Evolutionary conservation across 176 grass and related monocot genomes (phyloP).

Genomic region (Phragmites australis): DNA sequence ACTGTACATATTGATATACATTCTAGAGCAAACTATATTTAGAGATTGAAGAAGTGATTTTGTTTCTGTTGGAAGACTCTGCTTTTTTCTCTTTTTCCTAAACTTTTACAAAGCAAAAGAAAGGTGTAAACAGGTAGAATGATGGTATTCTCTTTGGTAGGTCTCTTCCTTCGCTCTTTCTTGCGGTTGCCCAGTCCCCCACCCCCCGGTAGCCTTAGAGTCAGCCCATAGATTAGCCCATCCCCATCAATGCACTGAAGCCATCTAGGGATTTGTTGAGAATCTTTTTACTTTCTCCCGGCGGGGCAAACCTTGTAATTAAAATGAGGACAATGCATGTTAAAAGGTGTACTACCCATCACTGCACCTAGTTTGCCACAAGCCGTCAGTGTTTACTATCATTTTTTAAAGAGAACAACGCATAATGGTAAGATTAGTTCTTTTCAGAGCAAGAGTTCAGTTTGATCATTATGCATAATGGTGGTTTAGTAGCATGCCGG

Average conservation of each 20-base stretch:
- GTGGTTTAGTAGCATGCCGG: neutral
- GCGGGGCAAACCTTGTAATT: neutral
- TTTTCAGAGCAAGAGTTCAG: neutral
- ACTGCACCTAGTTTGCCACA: conserved; percentile 5
- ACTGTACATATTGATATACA: neutral
- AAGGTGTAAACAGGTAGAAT: neutral
- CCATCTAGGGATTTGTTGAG: conserved; percentile 33
- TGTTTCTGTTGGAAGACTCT: no score
- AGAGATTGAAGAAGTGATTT: neutral
- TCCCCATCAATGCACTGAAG: conserved; percentile 22
- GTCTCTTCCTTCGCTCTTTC: conserved; percentile 11
- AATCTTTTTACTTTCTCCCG: conserved; percentile 36
- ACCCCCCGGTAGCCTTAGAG: conserved; percentile 13
- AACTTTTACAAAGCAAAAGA: neutral
- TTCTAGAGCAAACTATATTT: neutral
- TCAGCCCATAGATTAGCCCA: conserved; percentile 27
- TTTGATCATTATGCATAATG: neutral
- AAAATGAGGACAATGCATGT: conserved; percentile 4
- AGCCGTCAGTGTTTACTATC: conserved; percentile 8
- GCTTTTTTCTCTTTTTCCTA: neutral
- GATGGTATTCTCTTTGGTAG: conserved; percentile 3
- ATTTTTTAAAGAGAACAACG: neutral
- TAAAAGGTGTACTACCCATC: neutral
- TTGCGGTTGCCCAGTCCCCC: neutral
- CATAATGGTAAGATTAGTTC: neutral